Base-by-base conservation (phyloP, 768 basidiomycete genomes). In the Rossbeevera mucosa region DNA sequence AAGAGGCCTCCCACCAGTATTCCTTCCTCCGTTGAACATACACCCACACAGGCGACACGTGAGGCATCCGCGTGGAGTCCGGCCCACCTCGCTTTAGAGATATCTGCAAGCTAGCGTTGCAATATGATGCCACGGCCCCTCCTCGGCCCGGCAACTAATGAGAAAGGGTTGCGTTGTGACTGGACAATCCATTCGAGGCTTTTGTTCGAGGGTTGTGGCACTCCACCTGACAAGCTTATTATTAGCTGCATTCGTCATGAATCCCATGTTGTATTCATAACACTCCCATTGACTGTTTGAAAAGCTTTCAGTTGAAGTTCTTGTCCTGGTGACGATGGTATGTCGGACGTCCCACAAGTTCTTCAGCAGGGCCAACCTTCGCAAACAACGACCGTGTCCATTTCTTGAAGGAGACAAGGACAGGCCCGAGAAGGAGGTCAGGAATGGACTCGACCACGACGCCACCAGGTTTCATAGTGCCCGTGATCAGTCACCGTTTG, bases 401-500 rank as follows among this genome's bases (percentile, higher is more conserved):
- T 71, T 90, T 88, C 67, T 86, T 87, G 50, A 86, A 79, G 62
- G 76, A 77, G 36, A 74, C 82, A 4, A 80, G 80, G 47, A 86
- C 88, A 82, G 85, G 53, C 83, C 86, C 64, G 96, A 98, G 67
- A 82, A 91, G 62, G 88, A 90, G 44, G 89, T 94, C 61, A 93
- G 88, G 18, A 71, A 79, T 20, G 94, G 96, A 68, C 78, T 91
- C 64, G 96, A 98, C 72, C 97, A 87, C 73, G 90, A 92, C 65
- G 69, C 78, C 25, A 64, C 69, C 9, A 92, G 88, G 63, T 83
- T 81, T 8, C 73, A 74, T 26, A 95, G 70, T 93, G 21, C 86
- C 88, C 40, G 68, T 94, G 66, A 94, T 97, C 64, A 69, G 88
- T 76, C 26, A 26, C 13, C 26, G 24, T n/a, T 21, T 36, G 4